Conservation (phyloP, 2,329 filamentous ascomycete genomes). For the Ascochyta fabae region DNA sequence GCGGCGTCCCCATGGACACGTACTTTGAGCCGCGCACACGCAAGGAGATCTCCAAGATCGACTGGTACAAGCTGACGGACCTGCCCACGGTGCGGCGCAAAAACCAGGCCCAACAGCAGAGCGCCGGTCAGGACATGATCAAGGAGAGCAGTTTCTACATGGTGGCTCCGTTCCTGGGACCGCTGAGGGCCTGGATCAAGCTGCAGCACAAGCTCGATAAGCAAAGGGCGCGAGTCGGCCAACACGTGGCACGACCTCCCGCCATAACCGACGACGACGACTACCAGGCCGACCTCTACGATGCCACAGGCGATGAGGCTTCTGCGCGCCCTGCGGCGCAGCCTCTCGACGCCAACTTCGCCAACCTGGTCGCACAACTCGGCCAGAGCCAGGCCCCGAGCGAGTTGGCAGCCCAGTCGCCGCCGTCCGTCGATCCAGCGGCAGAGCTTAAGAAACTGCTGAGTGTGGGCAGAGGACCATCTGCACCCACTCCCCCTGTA, state of each 20-base stretch:
- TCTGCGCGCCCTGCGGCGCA: constrained; percentile 13
- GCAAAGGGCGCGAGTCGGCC: constrained; percentile 47
- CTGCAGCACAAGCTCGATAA: constrained; percentile 78
- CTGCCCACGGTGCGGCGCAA: constrained; percentile 80
- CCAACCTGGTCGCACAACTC: constrained; percentile 41
- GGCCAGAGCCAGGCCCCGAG: constrained; percentile 35
- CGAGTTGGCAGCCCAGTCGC: constrained; percentile 37
- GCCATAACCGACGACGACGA: constrained; percentile 43
- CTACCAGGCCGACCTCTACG: constrained; percentile 34
- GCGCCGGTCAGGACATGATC: constrained; percentile 58
- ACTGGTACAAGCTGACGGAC: constrained; percentile 91
- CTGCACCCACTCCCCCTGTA: constrained; percentile 40
- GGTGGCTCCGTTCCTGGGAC: constrained; percentile 90
- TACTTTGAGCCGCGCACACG: constrained; percentile 87
- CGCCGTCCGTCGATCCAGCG: constrained; percentile 52
- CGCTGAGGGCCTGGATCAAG: constrained; percentile 88
- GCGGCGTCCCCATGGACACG: constrained; percentile 84
- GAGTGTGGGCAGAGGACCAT: constrained; percentile 49
- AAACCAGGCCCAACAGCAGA: constrained; percentile 65
- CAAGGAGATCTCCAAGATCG: constrained; percentile 96
- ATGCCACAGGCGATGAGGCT: constrained; percentile 35
- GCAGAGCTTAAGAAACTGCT: constrained; percentile 60
- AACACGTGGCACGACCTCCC: constrained; percentile 24
- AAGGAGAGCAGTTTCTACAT: constrained; percentile 95
- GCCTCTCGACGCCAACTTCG: constrained; percentile 32